Percentiles rank a stretch among this genome's conserved stretches.
These are phyloP conservation scores for Fragosphaeria purpurea DNA, from an alignment of 2,329 filamentous ascomycete species.

Conservation along the genomic window DNA sequence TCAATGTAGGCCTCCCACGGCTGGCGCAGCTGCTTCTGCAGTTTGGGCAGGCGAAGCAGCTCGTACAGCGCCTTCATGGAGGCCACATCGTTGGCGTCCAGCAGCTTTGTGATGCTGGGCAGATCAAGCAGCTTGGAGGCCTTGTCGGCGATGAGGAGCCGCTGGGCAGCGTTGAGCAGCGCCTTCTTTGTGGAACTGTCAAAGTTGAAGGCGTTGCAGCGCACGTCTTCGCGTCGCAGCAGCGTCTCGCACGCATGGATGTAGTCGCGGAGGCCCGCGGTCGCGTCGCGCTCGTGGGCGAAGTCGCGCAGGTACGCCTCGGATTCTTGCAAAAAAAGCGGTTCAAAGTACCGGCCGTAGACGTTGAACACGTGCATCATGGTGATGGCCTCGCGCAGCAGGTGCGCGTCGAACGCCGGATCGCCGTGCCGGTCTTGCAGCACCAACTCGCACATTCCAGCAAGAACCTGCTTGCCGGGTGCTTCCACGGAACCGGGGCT, in stretches of 20 bases:
- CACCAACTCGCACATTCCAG: constrained; percentile 67
- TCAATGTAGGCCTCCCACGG: constrained; percentile 76
- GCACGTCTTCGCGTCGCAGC: constrained; percentile 59
- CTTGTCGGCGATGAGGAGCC: constrained; percentile 59
- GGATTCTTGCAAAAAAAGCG: constrained; percentile 58
- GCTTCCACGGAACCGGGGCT: neutral
- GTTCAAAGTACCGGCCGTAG: constrained; percentile 73
- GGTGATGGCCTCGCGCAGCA: constrained; percentile 66
- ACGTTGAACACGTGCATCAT: constrained; percentile 80
- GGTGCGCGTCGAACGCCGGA: constrained; percentile 45
- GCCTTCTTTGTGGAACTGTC: constrained; percentile 74
- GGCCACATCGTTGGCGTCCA: constrained; percentile 58
- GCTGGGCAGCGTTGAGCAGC: constrained; percentile 63
- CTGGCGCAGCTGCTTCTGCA: constrained; percentile 58
- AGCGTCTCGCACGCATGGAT: constrained; percentile 59
- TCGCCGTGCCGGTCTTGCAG: constrained; percentile 56
- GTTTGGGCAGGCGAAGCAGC: constrained; percentile 60
- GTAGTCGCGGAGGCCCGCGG: constrained; percentile 58
- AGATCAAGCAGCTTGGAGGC: constrained; percentile 55
- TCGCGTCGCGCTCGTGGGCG: constrained; percentile 53
- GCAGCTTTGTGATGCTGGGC: constrained; percentile 59
- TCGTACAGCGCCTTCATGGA: constrained; percentile 70
- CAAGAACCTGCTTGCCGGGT: constrained; percentile 28
- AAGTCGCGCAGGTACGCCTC: constrained; percentile 59
- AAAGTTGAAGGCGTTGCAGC: constrained; percentile 73